phyloP scores from a whole-genome alignment of 2,329 filamentous ascomycete genomes.

The Aspergillus ochraceoroseus region DNA sequence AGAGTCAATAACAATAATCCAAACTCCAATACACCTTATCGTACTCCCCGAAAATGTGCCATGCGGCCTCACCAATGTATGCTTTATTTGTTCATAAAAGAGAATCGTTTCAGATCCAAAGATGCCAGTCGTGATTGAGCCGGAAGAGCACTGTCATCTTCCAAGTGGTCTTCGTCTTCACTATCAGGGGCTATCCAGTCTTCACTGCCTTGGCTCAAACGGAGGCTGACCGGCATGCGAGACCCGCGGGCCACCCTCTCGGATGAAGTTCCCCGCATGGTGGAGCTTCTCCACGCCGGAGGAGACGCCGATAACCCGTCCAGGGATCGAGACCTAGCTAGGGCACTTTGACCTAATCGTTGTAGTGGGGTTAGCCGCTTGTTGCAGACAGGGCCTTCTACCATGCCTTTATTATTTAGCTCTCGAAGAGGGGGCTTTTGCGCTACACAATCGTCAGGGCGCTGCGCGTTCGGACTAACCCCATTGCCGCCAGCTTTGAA shows the following conservation, averaged over 20 bases:
- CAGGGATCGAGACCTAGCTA: slow-evolving; percentile 37
- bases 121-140: slow-evolving; percentile 14
- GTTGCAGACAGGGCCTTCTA: slow-evolving; percentile 5
- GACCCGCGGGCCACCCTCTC: no score
- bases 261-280: not conserved
- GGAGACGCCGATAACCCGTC: slow-evolving; percentile 21
- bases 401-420: not conserved
- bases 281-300: slow-evolving; percentile 4
- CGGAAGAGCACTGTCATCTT: slow-evolving; percentile 5
- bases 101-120: slow-evolving; percentile 38
- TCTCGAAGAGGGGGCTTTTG: not conserved
- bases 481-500: slow-evolving; percentile 25
- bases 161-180: slow-evolving; percentile 41
- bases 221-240: not conserved
- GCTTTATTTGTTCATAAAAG: slow-evolving; percentile 24
- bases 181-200: slow-evolving; percentile 50
- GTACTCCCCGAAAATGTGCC: not conserved
- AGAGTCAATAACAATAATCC: slow-evolving; percentile 1
- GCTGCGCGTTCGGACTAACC: slow-evolving; percentile 2
- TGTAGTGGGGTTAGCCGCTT: slow-evolving; percentile 38
- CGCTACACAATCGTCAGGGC: not conserved
- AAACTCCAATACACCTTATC: slow-evolving; percentile 9
- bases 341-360: slow-evolving; percentile 39
- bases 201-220: slow-evolving; percentile 45
- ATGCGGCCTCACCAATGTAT: not conserved